Evolutionary conservation across 2,329 filamentous ascomycete genomes (phyloP), one percentile per base, ranked within the genome.

Genomic region (Fusarium xyrophilum): DNA sequence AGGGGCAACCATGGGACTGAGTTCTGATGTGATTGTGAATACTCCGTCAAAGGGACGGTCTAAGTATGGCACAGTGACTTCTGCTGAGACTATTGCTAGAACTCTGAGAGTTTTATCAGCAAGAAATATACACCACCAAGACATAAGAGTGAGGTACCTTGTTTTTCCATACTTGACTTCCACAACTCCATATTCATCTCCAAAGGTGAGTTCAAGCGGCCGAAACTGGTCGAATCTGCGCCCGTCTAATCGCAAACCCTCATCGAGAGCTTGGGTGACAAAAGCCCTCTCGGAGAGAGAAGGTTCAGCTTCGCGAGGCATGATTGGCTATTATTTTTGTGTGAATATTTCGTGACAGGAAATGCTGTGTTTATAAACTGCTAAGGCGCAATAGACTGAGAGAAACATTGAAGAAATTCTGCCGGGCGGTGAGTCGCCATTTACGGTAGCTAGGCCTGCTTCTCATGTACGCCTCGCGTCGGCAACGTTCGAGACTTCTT

Each of bases 41-140:
- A 97, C 87, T 78, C 96, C 96, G 78, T 98, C 96, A 77, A 97
- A 97, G 63, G 94, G 95, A 68, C 95, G 91, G 80, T 98, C 95
- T 55, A 91, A 80, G 76, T 91, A 93, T 43, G 96, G 95, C 39
- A 92, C 89, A 14, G 92, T 91, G 65, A 98, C 92, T 81, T 97
- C 93, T 67, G 93, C 92, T 5, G 93, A 95, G 63, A 97, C 91
- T 66, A 92, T 92, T 58, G 91, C 93, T 64, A 96, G 83, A 61
- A 97, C 88, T 75, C 94, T 96, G 72, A 28, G 33, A 38, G 7
- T n/a, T 3, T 25, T 33, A 21, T 74, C 33, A 74, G 69, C 42
- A 27, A 25, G 7, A 32, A 25, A 42, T 39, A 27, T 36, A 27
- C 12, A n/a, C 30, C 35, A 23, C 30, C 3, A 47, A 12, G 28